These are phyloP conservation scores for Pelargonium citronellum DNA, from an alignment of 441 rosid genomes.

Conservation along the genomic window DNA sequence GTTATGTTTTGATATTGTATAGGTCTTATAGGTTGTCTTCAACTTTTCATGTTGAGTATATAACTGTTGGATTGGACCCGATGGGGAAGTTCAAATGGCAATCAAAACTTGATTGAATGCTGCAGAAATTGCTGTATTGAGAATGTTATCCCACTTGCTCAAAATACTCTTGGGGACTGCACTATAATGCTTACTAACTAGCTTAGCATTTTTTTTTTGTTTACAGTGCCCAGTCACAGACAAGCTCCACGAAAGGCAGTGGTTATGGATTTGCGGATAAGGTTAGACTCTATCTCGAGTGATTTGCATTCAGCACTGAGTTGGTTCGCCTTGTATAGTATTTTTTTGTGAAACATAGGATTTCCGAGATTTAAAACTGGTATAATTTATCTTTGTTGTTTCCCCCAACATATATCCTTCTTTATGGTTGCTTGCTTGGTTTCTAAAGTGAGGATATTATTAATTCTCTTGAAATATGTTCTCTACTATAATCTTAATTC, in stretches of 20 bases:
- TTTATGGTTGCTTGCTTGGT: neutral
- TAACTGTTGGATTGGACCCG: neutral
- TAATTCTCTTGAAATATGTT: neutral
- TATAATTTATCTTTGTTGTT: neutral
- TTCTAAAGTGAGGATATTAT: neutral
- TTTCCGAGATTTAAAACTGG: neutral
- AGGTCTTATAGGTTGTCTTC: conserved; percentile 1
- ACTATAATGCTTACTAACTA: neutral
- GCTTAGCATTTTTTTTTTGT: conserved; percentile 3
- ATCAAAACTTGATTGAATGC: neutral
- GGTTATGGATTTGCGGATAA: conserved; percentile 98
- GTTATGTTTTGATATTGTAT: conserved; percentile 6
- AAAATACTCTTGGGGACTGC: neutral
- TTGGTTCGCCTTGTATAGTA: neutral
- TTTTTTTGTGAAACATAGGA: neutral
- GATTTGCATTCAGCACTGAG: neutral
- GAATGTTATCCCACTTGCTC: neutral
- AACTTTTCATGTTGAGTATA: neutral
- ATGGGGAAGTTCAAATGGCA: neutral
- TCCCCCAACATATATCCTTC: neutral
- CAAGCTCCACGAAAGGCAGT: conserved; percentile 59
- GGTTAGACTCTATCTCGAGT: conserved; percentile 40
- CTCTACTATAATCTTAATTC: neutral
- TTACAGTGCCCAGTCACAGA: conserved; percentile 53
- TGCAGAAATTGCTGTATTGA: neutral